A percentile compares a stretch with the other conserved stretches of the same genome.
phyloP scores from a whole-genome alignment of 208 protist genomes.

The Blechomonas ayalai region DNA sequence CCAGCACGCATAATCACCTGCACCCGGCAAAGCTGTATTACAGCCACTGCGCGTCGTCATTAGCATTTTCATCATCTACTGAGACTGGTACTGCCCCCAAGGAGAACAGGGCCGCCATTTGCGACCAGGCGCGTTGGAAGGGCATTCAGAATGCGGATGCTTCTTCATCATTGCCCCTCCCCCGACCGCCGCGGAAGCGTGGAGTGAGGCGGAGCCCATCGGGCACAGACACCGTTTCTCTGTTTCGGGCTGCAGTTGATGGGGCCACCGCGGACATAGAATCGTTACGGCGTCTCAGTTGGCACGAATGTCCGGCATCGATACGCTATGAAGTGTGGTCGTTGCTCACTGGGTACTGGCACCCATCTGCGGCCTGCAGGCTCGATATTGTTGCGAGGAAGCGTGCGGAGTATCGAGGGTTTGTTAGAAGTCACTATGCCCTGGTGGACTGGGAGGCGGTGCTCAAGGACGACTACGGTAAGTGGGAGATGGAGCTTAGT shows the following conservation, averaged over 20 bases:
- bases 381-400: slow-evolving; percentile 30
- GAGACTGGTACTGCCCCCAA: too few relatives aligned
- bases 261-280: slow-evolving; percentile 22
- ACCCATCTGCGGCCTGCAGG: slow-evolving; percentile 21
- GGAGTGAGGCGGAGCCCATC: too few relatives aligned
- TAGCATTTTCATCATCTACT: too few relatives aligned
- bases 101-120: too few relatives aligned
- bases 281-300: slow-evolving; percentile 39
- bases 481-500: too few relatives aligned
- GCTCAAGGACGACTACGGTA: slow-evolving; percentile 18
- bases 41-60: too few relatives aligned
- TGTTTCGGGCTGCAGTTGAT: slow-evolving; percentile 17
- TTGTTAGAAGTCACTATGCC: slow-evolving; percentile 40
- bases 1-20: too few relatives aligned
- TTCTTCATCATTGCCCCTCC: not conserved
- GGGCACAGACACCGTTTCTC: too few relatives aligned
- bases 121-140: too few relatives aligned
- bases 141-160: not conserved
- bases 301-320: slow-evolving; percentile 37
- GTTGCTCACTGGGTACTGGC: slow-evolving; percentile 49
- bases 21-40: too few relatives aligned
- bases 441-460: slow-evolving; percentile 50
- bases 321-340: slow-evolving; percentile 55
- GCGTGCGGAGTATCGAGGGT: slow-evolving; percentile 43
- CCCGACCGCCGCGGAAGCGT: slow-evolving; percentile 7